A percentile compares a stretch with the other conserved stretches of the same genome.
These are phyloP conservation scores for Senna tora DNA, from an alignment of 306 rosid species.

Conservation along the genomic window DNA sequence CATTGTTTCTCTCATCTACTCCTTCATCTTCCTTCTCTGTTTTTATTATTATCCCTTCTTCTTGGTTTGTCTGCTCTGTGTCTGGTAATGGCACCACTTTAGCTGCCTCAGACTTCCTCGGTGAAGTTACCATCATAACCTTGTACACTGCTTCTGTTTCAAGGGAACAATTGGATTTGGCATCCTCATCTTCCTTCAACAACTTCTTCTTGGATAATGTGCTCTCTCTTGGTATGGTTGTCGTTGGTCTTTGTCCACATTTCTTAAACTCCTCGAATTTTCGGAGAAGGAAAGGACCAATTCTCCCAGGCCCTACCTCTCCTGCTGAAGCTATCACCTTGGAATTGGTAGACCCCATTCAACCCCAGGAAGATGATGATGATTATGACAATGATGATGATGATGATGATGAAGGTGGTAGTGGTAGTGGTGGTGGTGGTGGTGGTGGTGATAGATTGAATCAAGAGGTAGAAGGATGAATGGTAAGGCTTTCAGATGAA, in stretches of 20 bases:
- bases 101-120: slow-evolving; percentile 12
- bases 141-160: slow-evolving; percentile 19
- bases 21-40: slow-evolving; percentile 19
- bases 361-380: background rate
- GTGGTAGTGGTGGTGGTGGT: too few species aligned
- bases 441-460: too few species aligned
- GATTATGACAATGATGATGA: background rate
- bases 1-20: background rate
- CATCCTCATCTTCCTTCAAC: slow-evolving; percentile 43
- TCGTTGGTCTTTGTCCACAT: slow-evolving; percentile 3
- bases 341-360: slow-evolving; percentile 70
- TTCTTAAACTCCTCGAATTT: slow-evolving; percentile 44
- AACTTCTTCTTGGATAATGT: slow-evolving; percentile 55
- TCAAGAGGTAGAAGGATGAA: background rate
- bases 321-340: slow-evolving; percentile 47
- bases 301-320: slow-evolving; percentile 41
- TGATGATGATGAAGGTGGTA: background rate
- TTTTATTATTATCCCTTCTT: background rate
- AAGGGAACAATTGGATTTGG: slow-evolving; percentile 22
- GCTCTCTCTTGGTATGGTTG: slow-evolving; percentile 10
- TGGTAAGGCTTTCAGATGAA: background rate
- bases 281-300: slow-evolving; percentile 39
- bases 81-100: slow-evolving; percentile 40
- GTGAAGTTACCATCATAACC: background rate
- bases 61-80: background rate